phyloP scores from a whole-genome alignment of 208 protist species.

The Novymonas esmeraldas region DNA sequence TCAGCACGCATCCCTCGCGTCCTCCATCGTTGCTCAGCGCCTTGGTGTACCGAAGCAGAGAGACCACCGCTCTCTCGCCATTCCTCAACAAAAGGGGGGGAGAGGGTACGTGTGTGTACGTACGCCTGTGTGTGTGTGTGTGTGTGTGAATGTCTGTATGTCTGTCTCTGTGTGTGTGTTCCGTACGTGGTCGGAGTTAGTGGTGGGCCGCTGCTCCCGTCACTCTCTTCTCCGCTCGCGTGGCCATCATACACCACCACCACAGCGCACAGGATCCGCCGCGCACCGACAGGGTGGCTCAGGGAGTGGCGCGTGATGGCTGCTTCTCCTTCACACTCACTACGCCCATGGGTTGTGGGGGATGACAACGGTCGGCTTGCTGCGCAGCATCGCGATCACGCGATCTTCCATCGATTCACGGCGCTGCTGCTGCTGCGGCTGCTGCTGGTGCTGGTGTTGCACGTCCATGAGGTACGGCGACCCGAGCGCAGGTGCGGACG shows the following conservation, averaged over 20 bases:
- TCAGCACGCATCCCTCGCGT: not conserved
- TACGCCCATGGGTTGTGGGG: constrained; percentile 17
- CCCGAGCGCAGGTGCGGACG: not conserved
- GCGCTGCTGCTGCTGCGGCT: not conserved
- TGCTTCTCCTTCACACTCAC: not conserved
- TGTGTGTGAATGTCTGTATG: not conserved
- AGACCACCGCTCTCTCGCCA: no score
- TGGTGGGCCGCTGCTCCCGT: no score
- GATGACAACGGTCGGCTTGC: constrained; percentile 26
- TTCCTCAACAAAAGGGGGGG: not conserved
- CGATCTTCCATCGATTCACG: constrained; percentile 20
- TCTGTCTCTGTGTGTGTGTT: no score
- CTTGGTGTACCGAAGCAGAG: no score
- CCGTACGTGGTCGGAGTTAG: no score
- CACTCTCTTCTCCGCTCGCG: no score
- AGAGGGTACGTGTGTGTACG: not conserved
- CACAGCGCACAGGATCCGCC: no score
- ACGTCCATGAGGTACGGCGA: constrained; percentile 9
- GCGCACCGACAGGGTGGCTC: no score
- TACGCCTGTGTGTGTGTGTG: not conserved
- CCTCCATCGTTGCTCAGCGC: not conserved
- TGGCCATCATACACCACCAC: no score
- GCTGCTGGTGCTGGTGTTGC: constrained; percentile 2
- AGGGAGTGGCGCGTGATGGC: no score
- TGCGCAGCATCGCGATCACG: constrained; percentile 22